Evolutionary conservation across 1,284 basidiomycete species (phyloP).

Genomic region (Filobasidium uniguttulatum): DNA sequence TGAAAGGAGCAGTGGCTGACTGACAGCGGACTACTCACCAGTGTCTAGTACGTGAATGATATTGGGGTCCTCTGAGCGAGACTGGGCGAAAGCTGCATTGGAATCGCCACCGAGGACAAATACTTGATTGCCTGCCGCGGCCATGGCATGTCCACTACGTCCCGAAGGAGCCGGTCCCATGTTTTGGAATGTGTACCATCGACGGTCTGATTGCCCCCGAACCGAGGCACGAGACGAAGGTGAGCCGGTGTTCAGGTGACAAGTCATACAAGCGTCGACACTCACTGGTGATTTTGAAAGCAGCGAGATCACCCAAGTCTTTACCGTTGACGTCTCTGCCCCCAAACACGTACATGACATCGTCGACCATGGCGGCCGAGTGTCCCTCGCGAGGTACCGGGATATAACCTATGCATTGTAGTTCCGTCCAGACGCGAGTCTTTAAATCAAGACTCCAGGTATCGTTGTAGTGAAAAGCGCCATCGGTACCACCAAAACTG

Average conservation of each 20-base stretch:
- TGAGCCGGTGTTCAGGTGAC: background rate
- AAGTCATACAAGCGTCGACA: conserved; percentile 18
- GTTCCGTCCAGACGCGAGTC: conserved; percentile 74
- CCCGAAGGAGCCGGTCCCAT: conserved; percentile 91
- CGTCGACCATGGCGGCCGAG: conserved; percentile 89
- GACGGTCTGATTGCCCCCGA: conserved; percentile 44
- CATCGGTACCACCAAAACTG: conserved; percentile 98
- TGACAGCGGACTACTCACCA: conserved; percentile 45
- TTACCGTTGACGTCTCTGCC: conserved; percentile 94
- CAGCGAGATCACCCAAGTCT: conserved; percentile 85
- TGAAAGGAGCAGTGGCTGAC: conserved; percentile 14
- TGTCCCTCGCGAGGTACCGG: conserved; percentile 94
- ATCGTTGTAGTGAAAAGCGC: conserved; percentile 97
- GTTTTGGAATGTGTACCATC: conserved; percentile 99
- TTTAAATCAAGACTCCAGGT: conserved; percentile 90
- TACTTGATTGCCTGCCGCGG: conserved; percentile 71
- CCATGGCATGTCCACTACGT: conserved; percentile 89
- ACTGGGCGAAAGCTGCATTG: conserved; percentile 26
- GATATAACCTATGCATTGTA: conserved; percentile 94
- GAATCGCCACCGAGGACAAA: conserved; percentile 92
- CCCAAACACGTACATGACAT: conserved; percentile 96
- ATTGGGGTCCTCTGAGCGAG: conserved; percentile 63
- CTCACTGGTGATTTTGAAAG: conserved; percentile 91
- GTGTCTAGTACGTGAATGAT: conserved; percentile 84
- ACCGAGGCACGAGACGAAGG: background rate